Base-by-base conservation (phyloP, 139 green algal genomes). In the Auxenochlorella protothecoides region DNA sequence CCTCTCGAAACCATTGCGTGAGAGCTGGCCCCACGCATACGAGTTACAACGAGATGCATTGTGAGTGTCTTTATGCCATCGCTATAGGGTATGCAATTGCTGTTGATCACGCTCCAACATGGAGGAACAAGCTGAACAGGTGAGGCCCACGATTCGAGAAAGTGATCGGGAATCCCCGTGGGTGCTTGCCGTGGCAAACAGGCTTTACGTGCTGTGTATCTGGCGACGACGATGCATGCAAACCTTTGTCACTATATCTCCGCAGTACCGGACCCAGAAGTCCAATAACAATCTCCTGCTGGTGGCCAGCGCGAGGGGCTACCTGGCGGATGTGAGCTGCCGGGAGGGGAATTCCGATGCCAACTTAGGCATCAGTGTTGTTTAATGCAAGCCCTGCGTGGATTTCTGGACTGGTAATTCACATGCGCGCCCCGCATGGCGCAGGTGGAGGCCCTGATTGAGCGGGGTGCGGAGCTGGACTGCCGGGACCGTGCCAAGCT, bases 281-380 rank as follows among this genome's bases (percentile, higher is more conserved):
- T 75, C 80, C 53, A 56, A 78, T 66, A 85, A 92, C 63, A 72
- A 83, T 7, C 77, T 94, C 53, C 71, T 95, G 9, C 65, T 92
- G 14, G 80, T 92, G 63, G 89, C 88, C 3, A 74, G 80, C 51
- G 77, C 82, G 0, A 72, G 83, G 0, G 89, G 89, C 2, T 84
- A 91, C 54, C 59, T 82, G 3, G 80, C 62, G 2, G 88, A 94
- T 71, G 88, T 93, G 71, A 82, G 82, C 14, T 4, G 53, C 7
- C 55, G 14, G 6, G 7, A 8, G 5, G 27, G 9, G 5, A 63
- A 7, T 4, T 56, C 6, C 16, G 54, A n/a, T 57, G 0, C 53
- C 51, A 3, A 11, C 13, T 71, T 62, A 5, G 9, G 8, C 52
- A 10, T 8, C 6, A 53, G 54, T 14, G 56, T 6, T 15, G 57